Evolutionary conservation across 768 basidiomycete species (phyloP).

Genomic region (Plicaturopsis crispa): DNA sequence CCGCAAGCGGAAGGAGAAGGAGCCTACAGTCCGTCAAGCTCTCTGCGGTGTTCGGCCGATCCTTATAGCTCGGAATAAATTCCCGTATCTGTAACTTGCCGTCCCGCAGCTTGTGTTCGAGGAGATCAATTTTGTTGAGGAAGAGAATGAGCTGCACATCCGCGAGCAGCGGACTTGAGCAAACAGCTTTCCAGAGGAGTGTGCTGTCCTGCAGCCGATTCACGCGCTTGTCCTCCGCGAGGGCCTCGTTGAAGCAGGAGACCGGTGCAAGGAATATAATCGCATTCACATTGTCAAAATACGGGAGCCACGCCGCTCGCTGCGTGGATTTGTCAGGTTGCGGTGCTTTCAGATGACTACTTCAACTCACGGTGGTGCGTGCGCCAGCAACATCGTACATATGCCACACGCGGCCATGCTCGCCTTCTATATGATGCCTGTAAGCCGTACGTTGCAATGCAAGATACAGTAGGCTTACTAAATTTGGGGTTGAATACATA

Average conservation of each 20-base stretch:
- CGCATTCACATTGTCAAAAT: constrained; percentile 76
- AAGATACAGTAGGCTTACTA: constrained; percentile 41
- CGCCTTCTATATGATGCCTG: too few relatives aligned
- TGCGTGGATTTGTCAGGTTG: constrained; percentile 21
- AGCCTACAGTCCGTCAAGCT: constrained; percentile 66
- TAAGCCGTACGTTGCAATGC: too few relatives aligned
- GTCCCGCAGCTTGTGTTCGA: constrained; percentile 63
- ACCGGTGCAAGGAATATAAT: constrained; percentile 81
- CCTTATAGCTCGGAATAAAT: constrained; percentile 66
- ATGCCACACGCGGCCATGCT: constrained; percentile 60
- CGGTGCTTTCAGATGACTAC: constrained; percentile 19
- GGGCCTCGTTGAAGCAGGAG: constrained; percentile 74
- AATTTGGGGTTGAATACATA: constrained; percentile 59
- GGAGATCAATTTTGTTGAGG: constrained; percentile 66
- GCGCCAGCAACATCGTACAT: constrained; percentile 83
- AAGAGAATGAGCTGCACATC: constrained; percentile 49
- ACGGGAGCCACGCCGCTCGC: constrained; percentile 74
- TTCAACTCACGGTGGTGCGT: constrained; percentile 54
- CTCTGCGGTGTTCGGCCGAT: constrained; percentile 59
- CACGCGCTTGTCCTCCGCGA: constrained; percentile 61
- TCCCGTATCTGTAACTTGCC: constrained; percentile 60
- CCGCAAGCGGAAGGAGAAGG: constrained; percentile 3
- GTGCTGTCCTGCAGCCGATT: constrained; percentile 76
- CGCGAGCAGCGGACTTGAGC: constrained; percentile 55
- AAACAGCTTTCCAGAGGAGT: constrained; percentile 71